Base-by-base conservation (phyloP, 2,329 filamentous ascomycete species). In the Hypocreales sp. region DNA sequence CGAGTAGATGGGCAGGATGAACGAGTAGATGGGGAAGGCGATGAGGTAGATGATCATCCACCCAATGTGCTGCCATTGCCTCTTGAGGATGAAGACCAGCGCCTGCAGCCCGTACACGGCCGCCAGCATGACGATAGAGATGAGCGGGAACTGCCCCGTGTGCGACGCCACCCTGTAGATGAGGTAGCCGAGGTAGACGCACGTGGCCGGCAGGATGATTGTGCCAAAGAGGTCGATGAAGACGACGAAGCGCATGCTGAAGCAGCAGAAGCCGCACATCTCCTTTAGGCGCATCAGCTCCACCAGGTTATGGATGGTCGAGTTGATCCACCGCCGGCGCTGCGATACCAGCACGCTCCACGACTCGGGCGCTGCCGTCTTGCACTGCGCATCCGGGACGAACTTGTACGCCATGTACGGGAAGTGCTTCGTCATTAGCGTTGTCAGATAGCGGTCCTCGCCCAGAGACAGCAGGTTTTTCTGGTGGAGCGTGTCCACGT, bases 11-110 rank as follows among this genome's bases (percentile, higher is more conserved):
- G 90, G 90, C 9, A 98, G 68, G 36, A 92, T 49, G 43, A 98
- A 81, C 4, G 79, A 90, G 61, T 87, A 94, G 41, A 98, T 79
- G 0, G 90, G 90, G 61, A 80, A 94, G 3, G 90, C 90, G n/a
- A 92, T 41, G 35, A 98, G 67, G 57, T 98, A 98, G 48, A 98
- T 95, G 39, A 98, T 78, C 86, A 98, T 95, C 90, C 90, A 98
- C 40, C 90, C 90, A 34, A 98, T 72, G 48, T 95, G 87, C 51
- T 98, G 86, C 90, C 90, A 98, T 55, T 95, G 83, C 28, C 90
- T 70, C 61, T 93, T 94, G 42, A 95, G 64, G 41, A 95, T 84
- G 60, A 98, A 98, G 45, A 98, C 92, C 34, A 95, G 57, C 3
- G 86, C 86, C 48, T 98, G 90, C 4, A 98, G 72, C 65, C 90